Evolutionary conservation across 1,284 basidiomycete species (phyloP), one percentile per base, ranked within the genome.

Genomic region (Austropuccinia psidii): DNA sequence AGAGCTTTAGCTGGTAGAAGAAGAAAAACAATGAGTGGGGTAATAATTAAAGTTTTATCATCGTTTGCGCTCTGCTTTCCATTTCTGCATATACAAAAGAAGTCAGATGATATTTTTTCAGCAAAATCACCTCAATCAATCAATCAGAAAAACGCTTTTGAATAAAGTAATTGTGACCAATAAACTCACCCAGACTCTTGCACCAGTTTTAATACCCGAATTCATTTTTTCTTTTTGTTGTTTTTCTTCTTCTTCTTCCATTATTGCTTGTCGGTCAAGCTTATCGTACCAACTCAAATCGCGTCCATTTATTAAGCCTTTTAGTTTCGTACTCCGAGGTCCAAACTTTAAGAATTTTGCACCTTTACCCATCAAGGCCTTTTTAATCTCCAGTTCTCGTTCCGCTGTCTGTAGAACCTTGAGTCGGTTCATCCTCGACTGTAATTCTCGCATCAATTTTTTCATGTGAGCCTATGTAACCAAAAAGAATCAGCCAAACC

Each of bases 251-350:
- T 72, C 55, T 21, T 62, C 69, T 49, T 72, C 69, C 39, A 61
- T 50, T 21, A 72, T 61, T 43, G 61, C 57, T 37, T 72, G 61
- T n/a, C 69, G 45, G 41, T 72, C 69, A 45, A 72, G 27, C 45
- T 72, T 72, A 54, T 72, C 69, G 33, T 72, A 72, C 69, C 69
- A 72, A 41, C 69, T 72, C 27, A 72, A 50, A 52, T 72, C 69
- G 21, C 69, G 55, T n/a, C 69, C 69, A 37, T 35, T 54, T 0
- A 37, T 29, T 29, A 70, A 45, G 15, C 24, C 41, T 35, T 41
- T 52, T 2, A 5, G 33, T 29, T 58, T 47, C 19, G 24, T 27
- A 43, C 31, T 39, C 47, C 47, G 13, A 9, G 61, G 27, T 33
- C 64, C 5, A 35, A 50, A 50, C 49, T 62, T 62, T 6, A 61